phyloP scores from a whole-genome alignment of 2,329 filamentous ascomycete species.

The Bipolaris zeicola region DNA sequence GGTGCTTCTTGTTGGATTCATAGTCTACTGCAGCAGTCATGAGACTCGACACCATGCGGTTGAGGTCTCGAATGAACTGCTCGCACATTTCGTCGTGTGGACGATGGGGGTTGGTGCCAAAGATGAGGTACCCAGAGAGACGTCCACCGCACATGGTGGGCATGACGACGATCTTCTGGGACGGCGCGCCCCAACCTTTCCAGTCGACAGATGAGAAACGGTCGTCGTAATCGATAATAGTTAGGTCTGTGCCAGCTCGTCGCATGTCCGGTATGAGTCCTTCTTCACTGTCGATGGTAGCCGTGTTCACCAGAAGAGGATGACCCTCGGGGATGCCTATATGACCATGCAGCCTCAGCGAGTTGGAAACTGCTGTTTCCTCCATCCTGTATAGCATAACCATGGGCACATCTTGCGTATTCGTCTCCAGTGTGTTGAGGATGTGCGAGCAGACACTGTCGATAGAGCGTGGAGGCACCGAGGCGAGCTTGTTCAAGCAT shows the following conservation, averaged over 20 bases:
- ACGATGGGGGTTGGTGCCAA: constrained; percentile 46
- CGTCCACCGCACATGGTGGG: constrained; percentile 31
- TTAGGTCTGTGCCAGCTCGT: constrained; percentile 27
- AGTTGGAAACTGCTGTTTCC: constrained; percentile 11
- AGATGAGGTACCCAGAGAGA: constrained; percentile 38
- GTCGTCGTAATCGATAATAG: constrained; percentile 36
- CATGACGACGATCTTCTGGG: constrained; percentile 34
- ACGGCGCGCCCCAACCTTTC: constrained; percentile 35
- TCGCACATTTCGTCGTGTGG: constrained; percentile 39
- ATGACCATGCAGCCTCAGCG: constrained; percentile 32
- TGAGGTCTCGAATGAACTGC: constrained; percentile 42
- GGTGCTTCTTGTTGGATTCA: constrained; percentile 29
- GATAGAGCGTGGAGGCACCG: constrained; percentile 29
- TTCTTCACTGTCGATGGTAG: constrained; percentile 27
- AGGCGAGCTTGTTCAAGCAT: constrained; percentile 40
- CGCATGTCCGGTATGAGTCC: constrained; percentile 40
- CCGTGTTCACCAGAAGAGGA: constrained; percentile 29
- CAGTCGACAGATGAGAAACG: constrained; percentile 38
- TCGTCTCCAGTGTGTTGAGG: constrained; percentile 36
- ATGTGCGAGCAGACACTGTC: constrained; percentile 34
- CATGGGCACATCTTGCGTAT: constrained; percentile 37
- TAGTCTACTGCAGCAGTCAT: constrained; percentile 30
- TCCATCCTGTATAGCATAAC: constrained; percentile 39
- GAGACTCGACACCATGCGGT: constrained; percentile 40
- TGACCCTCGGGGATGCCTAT: constrained; percentile 38